A percentile compares a stretch with the other conserved stretches of the same genome.
Evolutionary conservation across 805 yeast genomes (phyloP).

Genomic region (Cyberlindnera samutprakarnensis): DNA sequence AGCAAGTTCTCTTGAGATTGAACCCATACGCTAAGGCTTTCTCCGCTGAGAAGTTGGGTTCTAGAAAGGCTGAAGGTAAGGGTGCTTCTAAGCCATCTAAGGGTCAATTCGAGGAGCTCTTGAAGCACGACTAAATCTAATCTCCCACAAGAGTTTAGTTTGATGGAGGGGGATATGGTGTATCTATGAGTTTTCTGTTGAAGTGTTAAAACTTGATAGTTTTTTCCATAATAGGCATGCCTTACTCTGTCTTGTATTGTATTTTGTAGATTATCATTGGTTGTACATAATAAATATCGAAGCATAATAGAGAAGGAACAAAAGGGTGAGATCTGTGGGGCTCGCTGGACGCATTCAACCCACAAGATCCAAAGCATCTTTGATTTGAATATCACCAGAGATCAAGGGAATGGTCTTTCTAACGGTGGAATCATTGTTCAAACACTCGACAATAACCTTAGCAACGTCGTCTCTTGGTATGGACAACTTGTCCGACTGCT

Average conservation of each 20-base stretch:
- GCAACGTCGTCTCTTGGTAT: constrained; percentile 52
- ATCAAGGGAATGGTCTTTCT: constrained; percentile 37
- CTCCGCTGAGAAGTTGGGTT: constrained; percentile 85
- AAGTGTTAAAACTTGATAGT: too few species aligned
- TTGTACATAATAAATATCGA: too few species aligned
- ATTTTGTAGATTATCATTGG: too few species aligned
- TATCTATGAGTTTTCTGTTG: too few species aligned
- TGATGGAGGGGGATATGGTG: too few species aligned
- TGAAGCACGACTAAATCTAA: constrained; percentile 47
- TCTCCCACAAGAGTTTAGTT: too few species aligned
- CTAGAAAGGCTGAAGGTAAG: constrained; percentile 63
- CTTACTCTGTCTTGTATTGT: too few species aligned
- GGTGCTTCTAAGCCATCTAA: constrained; percentile 62
- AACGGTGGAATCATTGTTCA: constrained; percentile 30
- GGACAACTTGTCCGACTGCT: constrained; percentile 1
- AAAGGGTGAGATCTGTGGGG: background rate
- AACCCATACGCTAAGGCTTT: constrained; percentile 99
- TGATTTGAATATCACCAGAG: constrained; percentile 30
- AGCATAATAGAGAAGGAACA: too few species aligned
- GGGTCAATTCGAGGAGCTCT: constrained; percentile 61
- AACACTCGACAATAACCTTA: constrained; percentile 28
- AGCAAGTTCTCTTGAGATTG: constrained; percentile 94
- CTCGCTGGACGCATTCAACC: background rate
- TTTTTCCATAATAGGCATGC: too few species aligned
- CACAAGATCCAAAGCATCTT: constrained; percentile 9